phyloP scores from a whole-genome alignment of 306 rosid species.

The Vicia faba region DNA sequence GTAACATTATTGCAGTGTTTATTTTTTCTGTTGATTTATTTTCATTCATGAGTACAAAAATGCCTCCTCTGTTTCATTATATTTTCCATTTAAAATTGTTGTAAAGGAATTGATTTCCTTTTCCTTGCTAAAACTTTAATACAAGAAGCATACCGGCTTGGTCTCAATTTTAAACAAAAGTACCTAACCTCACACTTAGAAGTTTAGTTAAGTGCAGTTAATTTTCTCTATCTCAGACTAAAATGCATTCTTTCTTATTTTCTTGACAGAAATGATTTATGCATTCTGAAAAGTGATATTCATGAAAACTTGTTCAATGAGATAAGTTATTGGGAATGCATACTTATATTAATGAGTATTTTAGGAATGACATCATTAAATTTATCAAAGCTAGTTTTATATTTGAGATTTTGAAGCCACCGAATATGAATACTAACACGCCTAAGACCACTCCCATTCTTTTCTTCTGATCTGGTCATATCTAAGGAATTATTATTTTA shows the following conservation, averaged over 20 bases:
- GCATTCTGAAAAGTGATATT: not conserved
- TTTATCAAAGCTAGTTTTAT: not conserved
- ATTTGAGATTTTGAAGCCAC: not conserved
- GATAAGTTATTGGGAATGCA: not conserved
- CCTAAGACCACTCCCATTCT: not conserved
- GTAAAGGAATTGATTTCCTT: not conserved
- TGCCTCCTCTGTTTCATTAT: conserved; percentile 7
- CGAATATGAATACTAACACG: not conserved
- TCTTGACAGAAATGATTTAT: not conserved
- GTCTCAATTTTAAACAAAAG: not conserved
- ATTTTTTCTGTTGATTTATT: not conserved
- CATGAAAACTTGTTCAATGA: not conserved
- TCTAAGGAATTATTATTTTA: conserved; percentile 36
- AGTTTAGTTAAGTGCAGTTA: not conserved
- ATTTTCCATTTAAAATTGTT: conserved; percentile 4
- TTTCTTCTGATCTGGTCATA: conserved; percentile 23
- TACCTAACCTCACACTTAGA: not conserved
- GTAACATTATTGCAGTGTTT: conserved; percentile 1
- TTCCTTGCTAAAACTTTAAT: not conserved
- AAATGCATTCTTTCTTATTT: not conserved
- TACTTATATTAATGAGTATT: not conserved
- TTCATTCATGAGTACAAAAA: not conserved
- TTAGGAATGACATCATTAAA: not conserved
- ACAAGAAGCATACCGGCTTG: not conserved
- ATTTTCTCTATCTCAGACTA: not conserved